Base-by-base conservation (phyloP, 441 rosid genomes). In the Iberis amara region DNA sequence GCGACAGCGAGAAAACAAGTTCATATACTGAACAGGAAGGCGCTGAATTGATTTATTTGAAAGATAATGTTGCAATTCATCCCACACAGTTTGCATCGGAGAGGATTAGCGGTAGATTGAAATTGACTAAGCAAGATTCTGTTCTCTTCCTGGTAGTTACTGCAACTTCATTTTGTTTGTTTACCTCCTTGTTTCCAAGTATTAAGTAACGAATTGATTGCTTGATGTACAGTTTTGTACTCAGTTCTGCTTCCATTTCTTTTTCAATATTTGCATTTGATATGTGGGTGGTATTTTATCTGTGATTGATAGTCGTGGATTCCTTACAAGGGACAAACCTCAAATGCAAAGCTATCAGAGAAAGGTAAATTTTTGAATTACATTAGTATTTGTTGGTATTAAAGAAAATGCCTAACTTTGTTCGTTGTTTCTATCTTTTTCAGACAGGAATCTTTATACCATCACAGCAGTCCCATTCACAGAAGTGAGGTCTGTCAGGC, bases 31-130 rank as follows among this genome's bases (percentile, higher is more conserved):
- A 84, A 47, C 76, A 78, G 7, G 97, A 80, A 1, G 82, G 80
- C 10, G 81, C 90, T 2, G 97, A 84, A 53, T 59, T 85, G 59
- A 86, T 89, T 11, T 86, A 74, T 71, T 4, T 26, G 55, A 89
- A 89, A 57, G 97, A 89, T 62, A 86, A 92, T 35, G 96, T 92
- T 31, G 63, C 99, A 10, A 89, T 92, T 71, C 96, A 92, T 72
- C 96, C 97, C 6, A 81, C 94, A 63, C 99, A 86, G 80, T 75
- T 70, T 60, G 90, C 89, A 24, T 86, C 90, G 11, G 95, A 89
- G 76, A 72, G 97, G 76, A 89, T 92, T 65, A 76, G 95, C 58
- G 99, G 99, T 32, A 68, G 95, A 58, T 73, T 94, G 70, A 94
- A 76, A 90, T 71, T 94, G 49, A 85, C 85, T 55, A 94, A 83